These are phyloP conservation scores for Fusarium virguliforme DNA, from an alignment of 2,329 filamentous ascomycete species.

Conservation along the genomic window DNA sequence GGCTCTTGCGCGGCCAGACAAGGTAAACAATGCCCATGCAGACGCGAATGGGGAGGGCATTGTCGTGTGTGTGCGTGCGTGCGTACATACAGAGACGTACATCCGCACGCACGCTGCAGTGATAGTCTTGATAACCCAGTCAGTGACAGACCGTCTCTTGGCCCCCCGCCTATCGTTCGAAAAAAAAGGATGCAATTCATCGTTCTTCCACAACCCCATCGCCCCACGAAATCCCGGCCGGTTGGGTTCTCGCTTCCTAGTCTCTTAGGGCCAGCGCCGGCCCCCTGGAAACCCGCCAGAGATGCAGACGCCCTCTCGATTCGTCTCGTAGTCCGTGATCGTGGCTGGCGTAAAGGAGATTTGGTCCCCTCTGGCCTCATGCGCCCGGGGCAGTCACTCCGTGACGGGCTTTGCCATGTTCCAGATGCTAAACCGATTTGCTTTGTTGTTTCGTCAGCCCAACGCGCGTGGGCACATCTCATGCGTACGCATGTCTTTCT, in stretches of 20 bases:
- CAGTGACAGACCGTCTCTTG: background rate
- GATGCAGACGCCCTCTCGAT: conserved; percentile 46
- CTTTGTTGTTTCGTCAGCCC: conserved; percentile 32
- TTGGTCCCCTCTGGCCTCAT: conserved; percentile 37
- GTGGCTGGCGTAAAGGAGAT: conserved; percentile 51
- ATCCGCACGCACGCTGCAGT: background rate
- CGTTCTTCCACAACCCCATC: conserved; percentile 16
- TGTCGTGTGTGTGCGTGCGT: conserved; percentile 2
- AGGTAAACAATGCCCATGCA: background rate
- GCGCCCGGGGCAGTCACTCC: conserved; percentile 29
- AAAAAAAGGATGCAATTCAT: conserved; percentile 17
- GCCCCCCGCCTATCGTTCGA: conserved; percentile 5
- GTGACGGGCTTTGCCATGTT: conserved; percentile 23
- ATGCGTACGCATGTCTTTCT: conserved; percentile 15
- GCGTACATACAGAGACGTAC: background rate
- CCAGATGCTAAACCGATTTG: conserved; percentile 26
- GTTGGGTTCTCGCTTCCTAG: conserved; percentile 18
- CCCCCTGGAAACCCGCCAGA: conserved; percentile 37
- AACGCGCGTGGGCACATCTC: conserved; percentile 1
- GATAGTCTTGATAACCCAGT: background rate
- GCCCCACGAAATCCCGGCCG: conserved; percentile 23
- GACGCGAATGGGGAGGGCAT: background rate
- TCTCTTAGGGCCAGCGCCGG: conserved; percentile 25
- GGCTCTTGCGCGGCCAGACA: background rate
- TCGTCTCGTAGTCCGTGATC: conserved; percentile 44